phyloP scores from a whole-genome alignment of 2,329 filamentous ascomycete genomes.

The Hymenoscyphus scutula region DNA sequence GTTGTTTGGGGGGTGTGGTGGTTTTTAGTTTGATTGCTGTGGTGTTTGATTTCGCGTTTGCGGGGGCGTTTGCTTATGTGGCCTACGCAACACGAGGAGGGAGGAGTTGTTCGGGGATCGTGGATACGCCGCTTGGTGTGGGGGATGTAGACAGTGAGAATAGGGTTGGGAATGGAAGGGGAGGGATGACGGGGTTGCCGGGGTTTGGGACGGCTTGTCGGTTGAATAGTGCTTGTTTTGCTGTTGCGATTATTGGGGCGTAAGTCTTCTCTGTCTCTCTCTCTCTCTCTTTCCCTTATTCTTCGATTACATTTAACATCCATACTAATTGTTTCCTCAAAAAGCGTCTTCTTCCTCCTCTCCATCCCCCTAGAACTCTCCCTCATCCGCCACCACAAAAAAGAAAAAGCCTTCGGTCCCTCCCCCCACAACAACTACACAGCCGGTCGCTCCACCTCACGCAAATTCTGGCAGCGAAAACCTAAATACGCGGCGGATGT shows the following conservation, averaged over 20 bases:
- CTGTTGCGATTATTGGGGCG: conserved; percentile 75
- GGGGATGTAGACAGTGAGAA: conserved; percentile 53
- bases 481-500: conserved; percentile 15
- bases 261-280: conserved; percentile 49
- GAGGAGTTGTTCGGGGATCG: conserved; percentile 59
- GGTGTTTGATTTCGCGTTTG: conserved; percentile 73
- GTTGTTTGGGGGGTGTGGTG: conserved; percentile 72
- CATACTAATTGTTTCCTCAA: not conserved
- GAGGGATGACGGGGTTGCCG: conserved; percentile 40
- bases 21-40: conserved; percentile 73
- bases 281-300: conserved; percentile 2
- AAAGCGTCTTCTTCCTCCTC: conserved; percentile 70
- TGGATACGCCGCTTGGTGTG: conserved; percentile 67
- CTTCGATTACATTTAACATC: not conserved
- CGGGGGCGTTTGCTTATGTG: conserved; percentile 77
- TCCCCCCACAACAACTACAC: conserved; percentile 68
- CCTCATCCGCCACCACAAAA: conserved; percentile 68
- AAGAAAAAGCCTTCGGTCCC: conserved; percentile 70
- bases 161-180: conserved; percentile 47
- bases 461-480: conserved; percentile 37
- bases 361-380: conserved; percentile 67
- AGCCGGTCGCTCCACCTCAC: conserved; percentile 46
- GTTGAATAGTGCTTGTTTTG: conserved; percentile 74
- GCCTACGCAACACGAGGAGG: conserved; percentile 73
- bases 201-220: conserved; percentile 63